Evolutionary conservation across 495 filamentous ascomycete species (phyloP).

Genomic region (Aspergillus diversus): DNA sequence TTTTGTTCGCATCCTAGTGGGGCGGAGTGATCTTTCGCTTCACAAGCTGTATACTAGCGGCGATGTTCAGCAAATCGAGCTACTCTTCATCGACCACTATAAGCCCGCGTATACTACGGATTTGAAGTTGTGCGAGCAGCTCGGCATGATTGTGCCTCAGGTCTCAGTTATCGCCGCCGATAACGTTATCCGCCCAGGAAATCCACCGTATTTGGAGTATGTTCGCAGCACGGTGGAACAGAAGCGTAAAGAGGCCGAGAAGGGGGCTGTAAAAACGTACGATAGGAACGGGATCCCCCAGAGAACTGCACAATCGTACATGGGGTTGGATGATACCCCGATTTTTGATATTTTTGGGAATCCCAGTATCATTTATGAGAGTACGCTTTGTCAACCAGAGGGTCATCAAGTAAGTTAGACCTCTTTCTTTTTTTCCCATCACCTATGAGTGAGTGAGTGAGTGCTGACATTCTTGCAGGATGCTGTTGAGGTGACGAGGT

Average conservation of each 20-base stretch:
- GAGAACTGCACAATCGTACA: constrained; percentile 33
- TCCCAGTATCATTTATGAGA: constrained; percentile 71
- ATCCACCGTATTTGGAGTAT: constrained; percentile 68
- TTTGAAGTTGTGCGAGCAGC: constrained; percentile 71
- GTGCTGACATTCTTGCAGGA: constrained; percentile 54
- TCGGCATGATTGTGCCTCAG: constrained; percentile 62
- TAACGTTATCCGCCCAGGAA: constrained; percentile 75
- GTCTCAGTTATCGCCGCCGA: constrained; percentile 67
- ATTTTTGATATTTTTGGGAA: constrained; percentile 59
- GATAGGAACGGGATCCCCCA: constrained; percentile 36
- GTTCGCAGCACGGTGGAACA: constrained; percentile 41
- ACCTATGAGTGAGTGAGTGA: background rate
- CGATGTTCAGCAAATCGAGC: constrained; percentile 58
- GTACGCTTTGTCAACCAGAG: constrained; percentile 64
- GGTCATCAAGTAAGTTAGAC: constrained; percentile 33
- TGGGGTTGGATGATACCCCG: constrained; percentile 44
- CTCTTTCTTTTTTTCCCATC: background rate
- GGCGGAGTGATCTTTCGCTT: constrained; percentile 63
- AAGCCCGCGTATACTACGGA: constrained; percentile 73
- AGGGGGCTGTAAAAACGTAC: constrained; percentile 33
- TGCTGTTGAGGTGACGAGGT: constrained; percentile 72
- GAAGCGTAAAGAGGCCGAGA: constrained; percentile 39
- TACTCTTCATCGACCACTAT: constrained; percentile 77
- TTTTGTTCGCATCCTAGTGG: constrained; percentile 68
- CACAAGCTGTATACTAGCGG: constrained; percentile 56